Percentiles rank a stretch among this genome's conserved stretches.
Conservation (phyloP, 352 stramenopile genomes). For the Phytophthora megakarya region DNA sequence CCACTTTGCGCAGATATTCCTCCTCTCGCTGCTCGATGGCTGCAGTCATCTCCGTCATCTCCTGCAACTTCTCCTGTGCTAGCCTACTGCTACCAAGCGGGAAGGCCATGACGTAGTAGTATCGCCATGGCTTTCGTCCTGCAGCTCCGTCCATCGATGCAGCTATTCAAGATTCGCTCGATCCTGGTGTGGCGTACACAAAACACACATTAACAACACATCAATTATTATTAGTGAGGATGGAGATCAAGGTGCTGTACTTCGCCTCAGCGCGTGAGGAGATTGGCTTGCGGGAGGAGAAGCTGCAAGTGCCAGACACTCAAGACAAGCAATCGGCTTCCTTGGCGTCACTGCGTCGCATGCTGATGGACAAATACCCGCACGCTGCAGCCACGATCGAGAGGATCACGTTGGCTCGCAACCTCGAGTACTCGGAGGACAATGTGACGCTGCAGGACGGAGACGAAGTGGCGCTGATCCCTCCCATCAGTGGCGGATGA, state of each 20-base stretch:
- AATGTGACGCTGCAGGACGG: conserved; percentile 54
- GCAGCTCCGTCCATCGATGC: conserved; percentile 8
- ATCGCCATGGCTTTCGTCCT: conserved; percentile 69
- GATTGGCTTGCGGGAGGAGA: conserved; percentile 74
- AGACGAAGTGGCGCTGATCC: conserved; percentile 85
- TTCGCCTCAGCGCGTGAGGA: conserved; percentile 79
- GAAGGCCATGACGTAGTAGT: conserved; percentile 69
- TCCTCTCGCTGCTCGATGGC: conserved; percentile 57
- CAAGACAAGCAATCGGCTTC: conserved; percentile 22
- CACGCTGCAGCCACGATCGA: conserved; percentile 47
- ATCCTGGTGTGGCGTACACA: conserved; percentile 14
- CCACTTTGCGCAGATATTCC: conserved; percentile 49
- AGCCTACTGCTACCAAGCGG: conserved; percentile 37
- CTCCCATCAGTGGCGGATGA: conserved; percentile 65
- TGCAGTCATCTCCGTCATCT: conserved; percentile 51
- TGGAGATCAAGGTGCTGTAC: conserved; percentile 80
- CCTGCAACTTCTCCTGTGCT: conserved; percentile 49
- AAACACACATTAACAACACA: neutral
- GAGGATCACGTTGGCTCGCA: conserved; percentile 69
- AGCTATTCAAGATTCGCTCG: conserved; percentile 46
- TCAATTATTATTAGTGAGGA: neutral
- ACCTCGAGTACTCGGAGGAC: conserved; percentile 73
- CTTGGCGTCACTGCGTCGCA: conserved; percentile 45
- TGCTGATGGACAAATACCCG: conserved; percentile 60
- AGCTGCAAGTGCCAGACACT: conserved; percentile 32